Conservation (phyloP, 2,329 filamentous ascomycete species). For the Arthrobotrys musiformis region DNA sequence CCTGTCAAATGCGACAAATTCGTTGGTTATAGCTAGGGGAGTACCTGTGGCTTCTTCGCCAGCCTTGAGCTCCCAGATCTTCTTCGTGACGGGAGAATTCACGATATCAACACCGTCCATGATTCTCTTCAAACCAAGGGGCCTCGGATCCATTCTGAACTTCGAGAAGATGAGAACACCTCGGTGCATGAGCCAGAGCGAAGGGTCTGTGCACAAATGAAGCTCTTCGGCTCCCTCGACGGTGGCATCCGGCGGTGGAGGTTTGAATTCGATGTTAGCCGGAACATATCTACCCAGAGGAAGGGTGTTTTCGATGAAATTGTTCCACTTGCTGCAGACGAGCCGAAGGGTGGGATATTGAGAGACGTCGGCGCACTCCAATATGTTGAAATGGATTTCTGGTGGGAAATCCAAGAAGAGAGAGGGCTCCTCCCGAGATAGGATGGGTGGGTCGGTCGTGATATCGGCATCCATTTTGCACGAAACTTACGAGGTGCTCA, state of each 20-base stretch:
- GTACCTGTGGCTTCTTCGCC: neutral
- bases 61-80: neutral
- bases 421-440: no score
- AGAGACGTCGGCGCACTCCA: constrained; percentile 4
- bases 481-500: neutral
- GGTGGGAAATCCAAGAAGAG: neutral
- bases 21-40: neutral
- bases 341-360: neutral
- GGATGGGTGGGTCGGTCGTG: neutral
- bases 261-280: neutral
- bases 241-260: no score
- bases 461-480: neutral
- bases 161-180: neutral
- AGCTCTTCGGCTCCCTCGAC: neutral
- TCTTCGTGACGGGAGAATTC: neutral
- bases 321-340: constrained; percentile 1
- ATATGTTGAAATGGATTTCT: neutral
- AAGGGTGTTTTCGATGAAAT: constrained; percentile 10
- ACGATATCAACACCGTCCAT: neutral
- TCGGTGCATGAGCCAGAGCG: neutral
- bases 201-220: neutral
- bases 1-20: no score
- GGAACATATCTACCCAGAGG: constrained; percentile 12
- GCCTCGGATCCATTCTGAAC: neutral
- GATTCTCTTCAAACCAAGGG: neutral